phyloP scores from a whole-genome alignment of 2,329 filamentous ascomycete genomes.

The Fusarium secorum region DNA sequence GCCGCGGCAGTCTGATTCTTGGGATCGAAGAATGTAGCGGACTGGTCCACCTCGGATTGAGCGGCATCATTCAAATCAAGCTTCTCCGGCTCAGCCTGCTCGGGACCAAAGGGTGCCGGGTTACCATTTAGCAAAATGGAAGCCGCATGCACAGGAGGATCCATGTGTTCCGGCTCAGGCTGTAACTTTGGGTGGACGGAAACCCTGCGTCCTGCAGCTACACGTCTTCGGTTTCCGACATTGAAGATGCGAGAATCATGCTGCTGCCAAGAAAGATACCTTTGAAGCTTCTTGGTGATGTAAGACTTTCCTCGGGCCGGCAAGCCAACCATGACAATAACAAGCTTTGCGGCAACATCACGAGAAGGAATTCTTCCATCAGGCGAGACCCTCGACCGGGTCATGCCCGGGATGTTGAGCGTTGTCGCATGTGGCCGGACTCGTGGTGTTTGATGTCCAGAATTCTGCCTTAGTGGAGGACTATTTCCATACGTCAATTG shows the following conservation, averaged over 20 bases:
- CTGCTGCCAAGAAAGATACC: conserved; percentile 96
- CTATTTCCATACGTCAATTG: conserved; percentile 52
- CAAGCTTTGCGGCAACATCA: conserved; percentile 94
- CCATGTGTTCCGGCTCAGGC: conserved; percentile 49
- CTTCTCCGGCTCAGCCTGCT: conserved; percentile 50
- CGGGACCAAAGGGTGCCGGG: conserved; percentile 47
- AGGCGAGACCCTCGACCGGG: conserved; percentile 91
- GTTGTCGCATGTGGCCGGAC: conserved; percentile 87
- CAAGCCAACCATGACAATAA: conserved; percentile 98
- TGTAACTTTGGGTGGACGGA: conserved; percentile 45
- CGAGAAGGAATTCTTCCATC: conserved; percentile 93
- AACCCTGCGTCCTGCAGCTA: conserved; percentile 70
- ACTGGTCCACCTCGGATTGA: conserved; percentile 76
- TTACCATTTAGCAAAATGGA: conserved; percentile 65
- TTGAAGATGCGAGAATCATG: conserved; percentile 98
- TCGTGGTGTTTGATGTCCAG: conserved; percentile 78
- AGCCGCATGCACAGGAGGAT: conserved; percentile 61
- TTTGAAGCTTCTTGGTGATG: conserved; percentile 96
- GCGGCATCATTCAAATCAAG: conserved; percentile 47
- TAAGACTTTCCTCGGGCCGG: conserved; percentile 97
- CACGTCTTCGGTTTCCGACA: conserved; percentile 87
- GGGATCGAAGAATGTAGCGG: conserved; percentile 92
- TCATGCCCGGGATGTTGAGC: conserved; percentile 95
- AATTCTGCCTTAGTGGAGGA: conserved; percentile 74
- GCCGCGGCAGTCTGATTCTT: conserved; percentile 82